A percentile compares a stretch with the other conserved stretches of the same genome.
Evolutionary conservation across 202 grass and related monocot species (phyloP).

Genomic region (Zoysia matrella): DNA sequence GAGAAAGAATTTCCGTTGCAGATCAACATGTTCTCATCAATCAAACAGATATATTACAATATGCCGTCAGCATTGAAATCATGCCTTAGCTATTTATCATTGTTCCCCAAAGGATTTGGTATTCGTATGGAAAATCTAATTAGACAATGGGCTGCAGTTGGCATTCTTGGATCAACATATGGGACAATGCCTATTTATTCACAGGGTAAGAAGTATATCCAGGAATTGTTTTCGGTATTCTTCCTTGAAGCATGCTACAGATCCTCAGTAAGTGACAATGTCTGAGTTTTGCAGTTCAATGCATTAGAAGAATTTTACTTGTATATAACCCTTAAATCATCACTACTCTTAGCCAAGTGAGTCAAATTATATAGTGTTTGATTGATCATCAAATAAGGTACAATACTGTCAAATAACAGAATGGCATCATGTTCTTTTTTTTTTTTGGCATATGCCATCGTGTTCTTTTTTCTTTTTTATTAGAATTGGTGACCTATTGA

Average conservation of each 20-base stretch:
- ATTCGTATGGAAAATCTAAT: not conserved
- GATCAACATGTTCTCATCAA: not conserved
- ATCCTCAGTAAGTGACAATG: not conserved
- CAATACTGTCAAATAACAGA: too few species aligned
- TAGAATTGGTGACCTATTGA: too few species aligned
- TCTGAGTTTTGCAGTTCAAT: not conserved
- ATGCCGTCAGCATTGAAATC: not conserved
- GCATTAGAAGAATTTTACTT: not conserved
- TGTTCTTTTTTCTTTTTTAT: too few species aligned
- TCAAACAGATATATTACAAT: not conserved
- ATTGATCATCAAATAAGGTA: too few species aligned
- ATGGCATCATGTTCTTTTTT: too few species aligned
- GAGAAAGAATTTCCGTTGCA: constrained; percentile 8
- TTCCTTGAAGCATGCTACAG: not conserved
- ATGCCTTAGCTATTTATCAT: not conserved
- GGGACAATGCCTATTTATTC: not conserved
- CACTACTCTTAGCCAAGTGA: too few species aligned
- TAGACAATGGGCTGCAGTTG: not conserved
- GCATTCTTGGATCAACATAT: not conserved
- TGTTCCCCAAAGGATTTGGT: constrained; percentile 1
- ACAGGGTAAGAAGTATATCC: constrained; percentile 2
- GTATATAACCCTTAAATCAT: not conserved
- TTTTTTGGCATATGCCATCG: too few species aligned
- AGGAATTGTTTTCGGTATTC: not conserved
- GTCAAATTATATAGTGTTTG: too few species aligned